Evolutionary conservation across 345 rosid genomes (phyloP).

Genomic region (Dipteronia dyeriana): DNA sequence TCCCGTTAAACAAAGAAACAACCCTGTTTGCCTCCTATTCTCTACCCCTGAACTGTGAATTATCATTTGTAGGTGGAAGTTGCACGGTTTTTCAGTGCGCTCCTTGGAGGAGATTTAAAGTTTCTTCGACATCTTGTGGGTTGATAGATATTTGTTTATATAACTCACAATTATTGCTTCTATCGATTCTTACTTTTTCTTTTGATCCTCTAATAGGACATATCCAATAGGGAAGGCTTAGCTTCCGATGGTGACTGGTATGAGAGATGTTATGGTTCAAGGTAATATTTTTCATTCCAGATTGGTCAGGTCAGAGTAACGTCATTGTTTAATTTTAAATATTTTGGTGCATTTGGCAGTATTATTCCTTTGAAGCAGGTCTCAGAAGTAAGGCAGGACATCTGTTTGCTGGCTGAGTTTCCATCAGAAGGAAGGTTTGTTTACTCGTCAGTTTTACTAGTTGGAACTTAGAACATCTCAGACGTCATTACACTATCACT

Average conservation of each 20-base stretch:
- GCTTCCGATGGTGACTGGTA: slow-evolving; percentile 61
- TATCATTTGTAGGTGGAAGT: slow-evolving; percentile 62
- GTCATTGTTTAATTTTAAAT: not conserved
- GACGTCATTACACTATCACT: not conserved
- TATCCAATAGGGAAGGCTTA: slow-evolving; percentile 78
- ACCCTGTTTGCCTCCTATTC: not conserved
- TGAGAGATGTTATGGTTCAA: slow-evolving; percentile 49
- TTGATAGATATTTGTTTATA: slow-evolving; percentile 22
- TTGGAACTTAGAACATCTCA: not conserved
- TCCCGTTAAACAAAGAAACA: not conserved
- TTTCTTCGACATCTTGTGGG: slow-evolving; percentile 67
- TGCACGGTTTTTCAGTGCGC: slow-evolving; percentile 55
- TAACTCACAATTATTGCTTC: slow-evolving; percentile 13
- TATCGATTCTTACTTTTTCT: slow-evolving; percentile 19
- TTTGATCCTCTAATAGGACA: slow-evolving; percentile 47
- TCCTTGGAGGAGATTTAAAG: slow-evolving; percentile 72
- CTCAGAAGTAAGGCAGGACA: slow-evolving; percentile 64
- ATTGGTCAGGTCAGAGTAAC: slow-evolving; percentile 12
- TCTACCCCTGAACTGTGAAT: slow-evolving; percentile 10
- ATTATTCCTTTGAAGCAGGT: slow-evolving; percentile 67
- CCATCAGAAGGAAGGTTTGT: slow-evolving; percentile 68
- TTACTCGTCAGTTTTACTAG: not conserved
- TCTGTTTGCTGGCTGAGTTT: slow-evolving; percentile 76
- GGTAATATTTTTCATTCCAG: slow-evolving; percentile 38
- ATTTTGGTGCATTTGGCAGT: slow-evolving; percentile 41